Evolutionary conservation across 495 filamentous ascomycete species (phyloP).

Genomic region (Corynascus novoguineensis): DNA sequence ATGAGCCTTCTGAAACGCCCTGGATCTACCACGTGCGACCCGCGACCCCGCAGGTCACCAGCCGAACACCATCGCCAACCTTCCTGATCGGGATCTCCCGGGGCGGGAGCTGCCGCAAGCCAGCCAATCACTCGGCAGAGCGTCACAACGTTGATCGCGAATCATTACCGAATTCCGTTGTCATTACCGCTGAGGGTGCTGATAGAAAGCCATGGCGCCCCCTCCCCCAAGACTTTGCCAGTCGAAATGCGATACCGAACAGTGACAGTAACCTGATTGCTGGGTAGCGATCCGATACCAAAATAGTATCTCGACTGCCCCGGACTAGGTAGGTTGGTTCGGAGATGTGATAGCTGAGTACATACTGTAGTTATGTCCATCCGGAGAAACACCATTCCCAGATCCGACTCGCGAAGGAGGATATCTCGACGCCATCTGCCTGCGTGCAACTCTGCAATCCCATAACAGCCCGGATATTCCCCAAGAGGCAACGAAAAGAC

Average conservation of each 20-base stretch:
- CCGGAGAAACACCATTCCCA: too few relatives aligned
- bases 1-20: neutral
- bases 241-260: constrained; percentile 6
- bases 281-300: neutral
- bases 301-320: too few relatives aligned
- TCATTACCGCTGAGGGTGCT: neutral
- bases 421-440: too few relatives aligned
- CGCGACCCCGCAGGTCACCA: neutral
- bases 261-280: neutral
- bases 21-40: constrained; percentile 4
- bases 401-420: too few relatives aligned
- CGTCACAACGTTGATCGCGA: constrained; percentile 11
- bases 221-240: neutral
- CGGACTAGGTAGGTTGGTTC: too few relatives aligned
- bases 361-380: too few relatives aligned
- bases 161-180: neutral
- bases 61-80: constrained; percentile 7
- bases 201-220: too few relatives aligned
- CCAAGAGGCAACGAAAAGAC: too few relatives aligned
- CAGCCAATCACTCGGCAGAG: constrained; percentile 14
- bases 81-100: constrained; percentile 19
- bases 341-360: too few relatives aligned
- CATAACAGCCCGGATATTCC: too few relatives aligned
- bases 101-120: constrained; percentile 1
- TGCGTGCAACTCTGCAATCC: too few relatives aligned